phyloP scores from a whole-genome alignment of 2,329 filamentous ascomycete species.

The Trichoderma brevicompactum region DNA sequence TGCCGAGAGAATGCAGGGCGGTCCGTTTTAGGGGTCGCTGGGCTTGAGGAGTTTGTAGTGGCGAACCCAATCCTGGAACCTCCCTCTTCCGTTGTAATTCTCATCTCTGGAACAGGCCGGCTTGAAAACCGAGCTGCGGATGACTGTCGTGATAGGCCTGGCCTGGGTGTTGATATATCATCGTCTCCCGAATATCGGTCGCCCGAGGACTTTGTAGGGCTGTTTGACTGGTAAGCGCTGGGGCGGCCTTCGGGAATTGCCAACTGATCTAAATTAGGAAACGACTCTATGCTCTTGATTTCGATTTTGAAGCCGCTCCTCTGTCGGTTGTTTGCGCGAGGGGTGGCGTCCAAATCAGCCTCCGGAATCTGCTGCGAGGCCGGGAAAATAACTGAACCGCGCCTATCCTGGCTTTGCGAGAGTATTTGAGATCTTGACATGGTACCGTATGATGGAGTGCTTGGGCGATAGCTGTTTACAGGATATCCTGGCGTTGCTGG shows the following conservation, averaged over 20 bases:
- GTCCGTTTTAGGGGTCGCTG: conserved; percentile 39
- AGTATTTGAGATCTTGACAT: conserved; percentile 37
- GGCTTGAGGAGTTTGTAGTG: conserved; percentile 37
- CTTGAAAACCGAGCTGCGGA: conserved; percentile 70
- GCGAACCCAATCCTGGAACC: conserved; percentile 71
- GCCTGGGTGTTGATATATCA: conserved; percentile 43
- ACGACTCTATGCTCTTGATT: conserved; percentile 32
- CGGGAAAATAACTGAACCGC: conserved; percentile 10
- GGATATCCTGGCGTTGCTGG: conserved; percentile 30
- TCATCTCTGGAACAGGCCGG: conserved; percentile 71
- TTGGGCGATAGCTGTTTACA: conserved; percentile 27
- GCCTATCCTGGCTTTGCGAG: conserved; percentile 1
- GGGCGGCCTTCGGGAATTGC: conserved; percentile 27
- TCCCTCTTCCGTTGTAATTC: conserved; percentile 66
- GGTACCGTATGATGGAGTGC: conserved; percentile 41
- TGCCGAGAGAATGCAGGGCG: conserved; percentile 47
- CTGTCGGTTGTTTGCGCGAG: conserved; percentile 13
- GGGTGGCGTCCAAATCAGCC: conserved; percentile 2
- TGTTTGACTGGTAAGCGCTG: conserved; percentile 33
- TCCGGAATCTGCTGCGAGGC: conserved; percentile 28
- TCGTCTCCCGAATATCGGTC: conserved; percentile 34
- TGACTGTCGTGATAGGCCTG: conserved; percentile 56
- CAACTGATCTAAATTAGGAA: conserved; percentile 34
- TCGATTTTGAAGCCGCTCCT: conserved; percentile 22
- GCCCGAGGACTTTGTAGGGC: conserved; percentile 34